phyloP scores from a whole-genome alignment of 225 moss, liverwort and hornwort genomes.

The Marchantia polymorpha region DNA sequence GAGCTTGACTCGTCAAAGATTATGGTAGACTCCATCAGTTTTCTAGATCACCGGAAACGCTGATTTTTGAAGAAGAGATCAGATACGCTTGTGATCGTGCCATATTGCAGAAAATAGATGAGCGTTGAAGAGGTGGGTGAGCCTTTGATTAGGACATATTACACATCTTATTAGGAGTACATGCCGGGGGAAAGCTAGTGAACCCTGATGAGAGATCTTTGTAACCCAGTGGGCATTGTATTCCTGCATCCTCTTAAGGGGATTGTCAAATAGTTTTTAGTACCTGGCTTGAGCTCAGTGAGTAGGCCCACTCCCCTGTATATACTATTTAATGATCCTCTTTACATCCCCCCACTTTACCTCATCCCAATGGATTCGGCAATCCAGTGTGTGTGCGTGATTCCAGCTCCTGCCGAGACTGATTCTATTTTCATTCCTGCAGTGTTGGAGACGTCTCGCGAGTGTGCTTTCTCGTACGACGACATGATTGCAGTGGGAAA shows the following conservation, averaged over 20 bases:
- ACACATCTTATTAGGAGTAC: too few relatives aligned
- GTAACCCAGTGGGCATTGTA: not conserved
- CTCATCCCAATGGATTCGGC: not conserved
- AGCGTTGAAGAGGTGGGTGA: too few relatives aligned
- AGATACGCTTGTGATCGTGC: too few relatives aligned
- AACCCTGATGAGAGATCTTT: not conserved
- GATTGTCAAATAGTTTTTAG: not conserved
- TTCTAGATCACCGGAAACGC: too few relatives aligned
- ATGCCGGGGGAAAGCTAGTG: too few relatives aligned
- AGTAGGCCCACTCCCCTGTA: not conserved
- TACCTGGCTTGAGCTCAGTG: not conserved
- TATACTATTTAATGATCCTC: not conserved
- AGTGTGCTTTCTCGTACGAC: constrained; percentile 62
- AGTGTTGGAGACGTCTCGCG: constrained; percentile 82
- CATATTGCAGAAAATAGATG: too few relatives aligned
- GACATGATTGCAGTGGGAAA: constrained; percentile 63
- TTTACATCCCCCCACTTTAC: not conserved
- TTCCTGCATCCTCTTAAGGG: not conserved
- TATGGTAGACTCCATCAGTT: too few relatives aligned
- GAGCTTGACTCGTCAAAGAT: too few relatives aligned
- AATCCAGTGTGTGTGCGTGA: constrained; percentile 2
- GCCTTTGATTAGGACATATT: too few relatives aligned
- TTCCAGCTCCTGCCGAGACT: constrained; percentile 11
- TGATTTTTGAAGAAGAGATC: too few relatives aligned
- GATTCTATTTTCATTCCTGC: constrained; percentile 10